phyloP scores from a whole-genome alignment of 2,329 filamentous ascomycete species.

The Diaporthe sp. region DNA sequence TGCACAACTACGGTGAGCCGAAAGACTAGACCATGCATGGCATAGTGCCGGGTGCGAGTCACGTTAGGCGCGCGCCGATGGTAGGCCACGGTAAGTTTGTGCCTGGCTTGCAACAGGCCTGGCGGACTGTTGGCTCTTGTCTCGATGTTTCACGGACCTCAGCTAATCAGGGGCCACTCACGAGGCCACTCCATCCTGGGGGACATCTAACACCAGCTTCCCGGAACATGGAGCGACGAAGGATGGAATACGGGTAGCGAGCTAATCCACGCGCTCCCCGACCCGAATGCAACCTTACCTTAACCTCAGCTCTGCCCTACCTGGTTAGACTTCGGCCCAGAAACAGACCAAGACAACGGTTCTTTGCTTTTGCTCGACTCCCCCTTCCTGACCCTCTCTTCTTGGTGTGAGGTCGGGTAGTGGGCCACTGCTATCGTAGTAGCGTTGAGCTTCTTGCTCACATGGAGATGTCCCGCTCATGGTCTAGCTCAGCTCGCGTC shows the following conservation, averaged over 20 bases:
- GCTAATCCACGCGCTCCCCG: neutral
- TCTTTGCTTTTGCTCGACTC: neutral
- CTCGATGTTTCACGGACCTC: neutral
- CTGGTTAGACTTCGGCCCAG: neutral
- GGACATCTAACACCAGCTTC: neutral
- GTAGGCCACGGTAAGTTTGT: no score
- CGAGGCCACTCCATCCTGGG: neutral
- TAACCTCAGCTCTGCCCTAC: neutral
- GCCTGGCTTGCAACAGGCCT: no score
- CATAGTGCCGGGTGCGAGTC: neutral
- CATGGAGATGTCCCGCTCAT: neutral
- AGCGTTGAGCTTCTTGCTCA: constrained; percentile 3
- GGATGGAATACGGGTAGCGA: neutral
- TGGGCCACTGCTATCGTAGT: neutral
- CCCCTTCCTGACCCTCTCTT: neutral
- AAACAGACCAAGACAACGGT: neutral
- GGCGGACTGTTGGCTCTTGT: neutral
- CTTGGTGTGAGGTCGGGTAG: neutral
- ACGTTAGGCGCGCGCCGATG: neutral
- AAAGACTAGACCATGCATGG: neutral
- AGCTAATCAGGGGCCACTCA: neutral
- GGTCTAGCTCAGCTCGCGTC: neutral
- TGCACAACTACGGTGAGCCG: neutral
- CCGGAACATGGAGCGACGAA: neutral
- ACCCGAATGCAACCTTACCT: neutral